Base-by-base conservation (phyloP, 768 basidiomycete genomes). In the Chiua virens region DNA sequence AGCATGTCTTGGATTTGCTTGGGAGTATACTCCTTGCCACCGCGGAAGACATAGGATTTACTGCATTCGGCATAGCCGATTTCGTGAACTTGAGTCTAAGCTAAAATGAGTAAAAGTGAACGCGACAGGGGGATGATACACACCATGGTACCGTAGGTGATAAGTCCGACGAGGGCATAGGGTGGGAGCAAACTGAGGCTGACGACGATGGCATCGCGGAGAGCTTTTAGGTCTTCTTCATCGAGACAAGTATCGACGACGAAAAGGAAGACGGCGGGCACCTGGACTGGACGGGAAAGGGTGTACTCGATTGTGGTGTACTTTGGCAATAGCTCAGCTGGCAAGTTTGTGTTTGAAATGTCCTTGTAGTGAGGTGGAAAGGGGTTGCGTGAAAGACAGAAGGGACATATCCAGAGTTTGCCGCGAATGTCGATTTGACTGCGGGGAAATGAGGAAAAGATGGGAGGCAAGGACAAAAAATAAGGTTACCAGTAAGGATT, bases 291-390 rank as follows among this genome's bases (percentile, higher is more conserved):
- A 54, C 96, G 84, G 22, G 88, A 79, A 42, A 98, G 87, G n/a
- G 96, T 98, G 75, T 99, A 99, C 73, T 99, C 97, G 72, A 99
- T 97, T 8, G 97, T 99, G 28, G 97, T 98, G 78, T 98, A 98
- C 73, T 97, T 95, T 65, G 96, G 94, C 35, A 98, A 73, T 27
- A 99, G 81, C 69, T 99, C 97, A 14, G 94, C 89, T 44, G 97
- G 97, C 18, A 98, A 81, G 72, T 98, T 98, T 58, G 90, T 95
- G 72, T 88, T 89, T 42, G 94, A 93, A 58, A 99, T 96, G 67
- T 98, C 96, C 74, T 97, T 96, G 80, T 99, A 99, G 70, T 99
- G 96, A 0, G 92, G 90, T 5, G 97, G 97, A 75, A 99, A 98
- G 3, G 95, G 84, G 69, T 98, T 99, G 53, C 97, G 87, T 32